Conservation (phyloP, 148 eudicot genomes). For the Nyssa sinensis region DNA sequence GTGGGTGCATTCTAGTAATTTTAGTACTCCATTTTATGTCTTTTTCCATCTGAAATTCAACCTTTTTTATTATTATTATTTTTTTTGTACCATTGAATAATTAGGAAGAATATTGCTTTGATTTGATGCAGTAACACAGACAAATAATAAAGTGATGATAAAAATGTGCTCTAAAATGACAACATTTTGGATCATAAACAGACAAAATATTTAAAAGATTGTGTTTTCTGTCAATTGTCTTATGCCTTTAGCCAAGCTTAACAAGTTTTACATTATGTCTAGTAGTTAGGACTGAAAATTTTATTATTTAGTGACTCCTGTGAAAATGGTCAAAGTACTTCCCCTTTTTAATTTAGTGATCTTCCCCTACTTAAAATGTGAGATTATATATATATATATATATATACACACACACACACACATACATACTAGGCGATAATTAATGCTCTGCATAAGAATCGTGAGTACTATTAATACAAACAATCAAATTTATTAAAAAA, state of each 20-base stretch:
- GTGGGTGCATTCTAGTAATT: conserved; percentile 5
- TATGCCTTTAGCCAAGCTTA: neutral
- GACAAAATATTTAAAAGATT: neutral
- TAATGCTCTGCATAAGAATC: too few relatives aligned
- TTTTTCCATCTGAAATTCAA: too few relatives aligned
- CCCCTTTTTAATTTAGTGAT: too few relatives aligned
- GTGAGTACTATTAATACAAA: too few relatives aligned
- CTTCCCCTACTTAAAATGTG: too few relatives aligned
- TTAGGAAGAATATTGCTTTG: too few relatives aligned
- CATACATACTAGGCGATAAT: too few relatives aligned
- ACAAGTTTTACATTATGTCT: neutral
- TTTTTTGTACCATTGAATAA: neutral
- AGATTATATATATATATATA: conserved; percentile 1
- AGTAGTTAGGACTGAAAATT: too few relatives aligned
- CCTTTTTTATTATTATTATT: neutral
- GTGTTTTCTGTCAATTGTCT: neutral
- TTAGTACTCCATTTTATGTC: neutral
- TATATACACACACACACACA: neutral
- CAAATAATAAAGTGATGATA: neutral
- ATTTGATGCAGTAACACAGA: neutral
- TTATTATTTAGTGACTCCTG: neutral
- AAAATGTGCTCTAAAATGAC: neutral
- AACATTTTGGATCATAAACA: neutral
- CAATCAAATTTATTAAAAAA: too few relatives aligned
- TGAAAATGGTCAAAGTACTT: too few relatives aligned